phyloP scores from a whole-genome alignment of 768 basidiomycete genomes.

The Daedalea quercina region DNA sequence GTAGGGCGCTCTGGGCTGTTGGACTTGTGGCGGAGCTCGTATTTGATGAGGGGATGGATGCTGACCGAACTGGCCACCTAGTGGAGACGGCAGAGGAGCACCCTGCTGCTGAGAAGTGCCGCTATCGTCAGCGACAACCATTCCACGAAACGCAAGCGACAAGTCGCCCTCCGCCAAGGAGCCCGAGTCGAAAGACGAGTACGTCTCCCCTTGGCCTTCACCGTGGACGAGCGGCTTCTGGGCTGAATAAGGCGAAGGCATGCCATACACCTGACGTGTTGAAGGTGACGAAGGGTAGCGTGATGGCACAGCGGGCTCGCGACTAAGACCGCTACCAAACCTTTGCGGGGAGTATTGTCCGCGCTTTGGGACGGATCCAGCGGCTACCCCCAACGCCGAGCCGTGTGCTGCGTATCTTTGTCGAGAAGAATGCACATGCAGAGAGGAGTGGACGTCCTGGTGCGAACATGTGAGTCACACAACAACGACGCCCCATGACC shows the following conservation, averaged over 20 bases:
- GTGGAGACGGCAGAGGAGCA: constrained; percentile 21
- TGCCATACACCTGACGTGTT: constrained; percentile 22
- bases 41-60: constrained; percentile 27
- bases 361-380: constrained; percentile 30
- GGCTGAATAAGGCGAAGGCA: constrained; percentile 25
- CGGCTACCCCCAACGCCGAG: constrained; percentile 7
- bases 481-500: background rate
- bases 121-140: constrained; percentile 51
- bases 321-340: constrained; percentile 40
- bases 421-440: constrained; percentile 7
- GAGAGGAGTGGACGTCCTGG: background rate
- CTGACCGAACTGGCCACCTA: background rate
- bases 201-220: constrained; percentile 17
- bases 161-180: constrained; percentile 47
- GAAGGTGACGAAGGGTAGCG: constrained; percentile 46
- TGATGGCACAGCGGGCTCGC: constrained; percentile 30
- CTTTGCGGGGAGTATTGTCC: constrained; percentile 50
- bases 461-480: background rate
- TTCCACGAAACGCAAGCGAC: constrained; percentile 51
- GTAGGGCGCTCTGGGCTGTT: constrained; percentile 41
- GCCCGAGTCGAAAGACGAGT: constrained; percentile 33
- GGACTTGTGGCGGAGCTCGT: constrained; percentile 35
- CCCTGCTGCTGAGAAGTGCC: constrained; percentile 21
- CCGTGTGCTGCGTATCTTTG: constrained; percentile 13
- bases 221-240: constrained; percentile 18